Conservation (phyloP, 257 asterid genomes). For the Euphrasia confusa region DNA sequence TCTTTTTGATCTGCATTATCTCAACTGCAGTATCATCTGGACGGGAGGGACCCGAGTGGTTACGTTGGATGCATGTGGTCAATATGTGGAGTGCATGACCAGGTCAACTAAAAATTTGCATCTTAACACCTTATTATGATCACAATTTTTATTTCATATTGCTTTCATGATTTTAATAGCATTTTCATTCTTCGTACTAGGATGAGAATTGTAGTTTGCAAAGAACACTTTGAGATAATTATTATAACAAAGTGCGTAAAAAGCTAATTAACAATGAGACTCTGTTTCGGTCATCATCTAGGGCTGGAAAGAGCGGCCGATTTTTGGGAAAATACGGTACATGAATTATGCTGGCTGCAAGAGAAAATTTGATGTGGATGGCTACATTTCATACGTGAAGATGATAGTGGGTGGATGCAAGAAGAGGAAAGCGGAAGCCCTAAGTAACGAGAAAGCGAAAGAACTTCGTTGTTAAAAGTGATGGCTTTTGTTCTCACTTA, state of each 20-base stretch:
- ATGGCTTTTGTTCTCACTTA: background rate
- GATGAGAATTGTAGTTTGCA: too few species aligned
- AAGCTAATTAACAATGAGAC: background rate
- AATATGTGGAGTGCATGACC: slow-evolving; percentile 93
- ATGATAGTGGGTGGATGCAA: slow-evolving; percentile 58
- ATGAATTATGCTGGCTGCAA: slow-evolving; percentile 97
- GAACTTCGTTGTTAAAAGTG: slow-evolving; percentile 24
- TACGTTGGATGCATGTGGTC: slow-evolving; percentile 99
- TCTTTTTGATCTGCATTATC: background rate
- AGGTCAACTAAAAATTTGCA: slow-evolving; percentile 37
- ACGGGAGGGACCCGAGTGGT: slow-evolving; percentile 94
- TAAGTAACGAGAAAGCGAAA: slow-evolving; percentile 43
- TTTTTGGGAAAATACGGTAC: slow-evolving; percentile 88
- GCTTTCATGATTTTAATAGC: too few species aligned
- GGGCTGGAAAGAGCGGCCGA: slow-evolving; percentile 90
- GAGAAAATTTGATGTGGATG: slow-evolving; percentile 86
- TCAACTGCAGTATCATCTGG: slow-evolving; percentile 69
- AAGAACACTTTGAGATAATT: background rate
- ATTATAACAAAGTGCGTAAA: background rate
- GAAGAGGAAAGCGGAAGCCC: slow-evolving; percentile 71
- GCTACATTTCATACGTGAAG: slow-evolving; percentile 67
- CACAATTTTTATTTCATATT: background rate
- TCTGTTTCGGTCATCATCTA: slow-evolving; percentile 19
- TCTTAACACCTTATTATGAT: background rate
- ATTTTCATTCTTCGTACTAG: too few species aligned